Evolutionary conservation across 352 stramenopile genomes (phyloP).

Genomic region (Globisporangium sylvaticum): DNA sequence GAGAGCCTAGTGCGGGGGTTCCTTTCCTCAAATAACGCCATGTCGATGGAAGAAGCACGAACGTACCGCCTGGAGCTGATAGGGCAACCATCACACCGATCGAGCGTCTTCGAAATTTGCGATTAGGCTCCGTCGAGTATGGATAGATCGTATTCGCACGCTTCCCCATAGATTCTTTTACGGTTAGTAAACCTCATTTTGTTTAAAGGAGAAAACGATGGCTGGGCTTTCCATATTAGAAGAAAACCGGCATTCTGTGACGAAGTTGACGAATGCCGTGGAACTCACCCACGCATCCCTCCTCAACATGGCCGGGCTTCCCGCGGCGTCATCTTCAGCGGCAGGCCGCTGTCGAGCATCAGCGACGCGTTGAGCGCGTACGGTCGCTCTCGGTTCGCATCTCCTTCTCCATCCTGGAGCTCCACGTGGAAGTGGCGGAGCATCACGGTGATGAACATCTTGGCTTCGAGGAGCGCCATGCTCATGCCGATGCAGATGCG

Average conservation of each 20-base stretch:
- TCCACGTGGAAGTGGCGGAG: slow-evolving; percentile 39
- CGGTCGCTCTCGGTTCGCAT: slow-evolving; percentile 22
- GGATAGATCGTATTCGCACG: no score
- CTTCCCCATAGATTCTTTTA: no score
- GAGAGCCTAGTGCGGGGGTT: neutral
- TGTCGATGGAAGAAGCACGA: slow-evolving; percentile 21
- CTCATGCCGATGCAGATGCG: slow-evolving; percentile 71
- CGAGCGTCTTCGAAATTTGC: no score
- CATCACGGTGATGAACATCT: slow-evolving; percentile 50
- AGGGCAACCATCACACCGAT: neutral
- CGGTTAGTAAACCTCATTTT: no score
- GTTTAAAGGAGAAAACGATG: neutral
- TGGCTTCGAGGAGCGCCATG: slow-evolving; percentile 63
- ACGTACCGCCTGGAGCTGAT: slow-evolving; percentile 23
- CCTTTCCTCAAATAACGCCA: neutral
- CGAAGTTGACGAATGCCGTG: neutral
- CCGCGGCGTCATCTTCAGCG: slow-evolving; percentile 34
- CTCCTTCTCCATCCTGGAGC: slow-evolving; percentile 33
- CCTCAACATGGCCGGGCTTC: neutral
- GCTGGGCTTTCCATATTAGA: neutral
- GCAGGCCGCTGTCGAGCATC: slow-evolving; percentile 46
- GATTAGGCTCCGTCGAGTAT: no score
- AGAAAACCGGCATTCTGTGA: neutral
- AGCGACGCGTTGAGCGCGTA: slow-evolving; percentile 54
- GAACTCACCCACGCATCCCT: neutral